Base-by-base conservation (phyloP, 169 alveolate genomes). In the Plasmodium gonderi region DNA sequence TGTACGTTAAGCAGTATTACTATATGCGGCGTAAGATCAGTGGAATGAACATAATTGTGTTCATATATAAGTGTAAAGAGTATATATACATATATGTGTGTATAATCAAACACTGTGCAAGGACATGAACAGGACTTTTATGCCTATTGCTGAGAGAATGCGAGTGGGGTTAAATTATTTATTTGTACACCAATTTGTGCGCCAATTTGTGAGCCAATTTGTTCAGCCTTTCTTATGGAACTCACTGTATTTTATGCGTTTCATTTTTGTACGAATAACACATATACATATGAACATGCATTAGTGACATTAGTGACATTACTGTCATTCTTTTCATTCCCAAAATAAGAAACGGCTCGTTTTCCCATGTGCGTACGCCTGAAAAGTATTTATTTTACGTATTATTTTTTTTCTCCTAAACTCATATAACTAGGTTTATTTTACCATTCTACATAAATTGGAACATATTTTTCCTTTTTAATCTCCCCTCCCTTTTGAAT, bases 241-340 rank as follows among this genome's bases (percentile, higher is more conserved):
- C 7, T 65, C 14, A 2, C 7, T 65, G 6, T 65, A 9, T 65
- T 65, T 65, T 65, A 9, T 20, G 8, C 5, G 26, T 42, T 69
- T 36, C 42, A 29, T 36, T 69, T 69, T 9, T 9, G 9, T 29
- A 69, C 17, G 20, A 33, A 33, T 33, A 29, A 17, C 29, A 29
- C 29, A 60, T 47, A 12, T 77, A 47, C 85, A 42, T 45, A 77
- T 77, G 85, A 6, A 67, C 47, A n/a, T 47, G 47, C 33, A 23
- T n/a, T 33, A 60, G n/a, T 20, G 36, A 11, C 72, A 60, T n/a
- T n/a, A n/a, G 72, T 17, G 23, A 17, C 72, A 33, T 60, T n/a
- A 7, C 72, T 26, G 11, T 60, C 26, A 14, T 4, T 3, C 26
- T 60, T 60, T 20, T 17, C 9, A 60, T 60, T n/a, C 72, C 40